These are phyloP conservation scores for Rutidosis leptorrhynchoides DNA, from an alignment of 129 eudicot genomes.

Conservation along the genomic window DNA sequence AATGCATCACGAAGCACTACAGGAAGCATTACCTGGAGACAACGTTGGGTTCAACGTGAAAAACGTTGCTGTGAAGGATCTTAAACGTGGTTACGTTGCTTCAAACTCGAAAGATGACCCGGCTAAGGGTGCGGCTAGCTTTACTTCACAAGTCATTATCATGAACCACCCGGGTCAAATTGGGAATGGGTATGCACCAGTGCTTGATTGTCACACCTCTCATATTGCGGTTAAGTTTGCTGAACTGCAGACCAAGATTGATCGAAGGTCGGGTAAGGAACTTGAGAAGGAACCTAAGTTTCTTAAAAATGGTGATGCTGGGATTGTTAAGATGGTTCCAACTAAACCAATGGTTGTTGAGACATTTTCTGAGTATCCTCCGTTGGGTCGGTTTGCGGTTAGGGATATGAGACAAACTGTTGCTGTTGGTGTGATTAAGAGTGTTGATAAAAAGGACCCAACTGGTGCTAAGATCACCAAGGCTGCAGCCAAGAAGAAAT, in stretches of 20 bases:
- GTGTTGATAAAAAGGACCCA: slow-evolving; percentile 49
- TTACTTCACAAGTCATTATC: slow-evolving; percentile 38
- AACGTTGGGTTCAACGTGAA: slow-evolving; percentile 43
- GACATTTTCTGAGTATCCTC: slow-evolving; percentile 46
- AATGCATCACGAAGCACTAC: slow-evolving; percentile 40
- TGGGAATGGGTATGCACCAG: slow-evolving; percentile 40
- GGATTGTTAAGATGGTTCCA: slow-evolving; percentile 45
- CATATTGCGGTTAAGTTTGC: slow-evolving; percentile 45
- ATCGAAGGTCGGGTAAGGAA: slow-evolving; percentile 47
- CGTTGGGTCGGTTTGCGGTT: slow-evolving; percentile 52
- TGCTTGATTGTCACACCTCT: slow-evolving; percentile 37
- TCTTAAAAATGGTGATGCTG: slow-evolving; percentile 39
- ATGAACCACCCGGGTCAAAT: slow-evolving; percentile 46
- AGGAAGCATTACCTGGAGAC: slow-evolving; percentile 37
- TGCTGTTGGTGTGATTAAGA: slow-evolving; percentile 52
- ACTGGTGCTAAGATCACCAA: slow-evolving; percentile 53
- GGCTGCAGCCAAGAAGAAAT: slow-evolving; percentile 49
- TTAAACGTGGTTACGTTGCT: slow-evolving; percentile 44
- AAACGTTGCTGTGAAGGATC: slow-evolving; percentile 42
- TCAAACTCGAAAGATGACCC: slow-evolving; percentile 47
- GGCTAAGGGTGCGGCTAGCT: slow-evolving; percentile 37
- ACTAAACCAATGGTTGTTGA: slow-evolving; percentile 59
- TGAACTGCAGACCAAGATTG: slow-evolving; percentile 43
- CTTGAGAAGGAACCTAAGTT: slow-evolving; percentile 42
- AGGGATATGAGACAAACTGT: slow-evolving; percentile 57